Evolutionary conservation across 176 grass and related monocot species (phyloP), one percentile per base, ranked within the genome.

Genomic region (Olyra latifolia): DNA sequence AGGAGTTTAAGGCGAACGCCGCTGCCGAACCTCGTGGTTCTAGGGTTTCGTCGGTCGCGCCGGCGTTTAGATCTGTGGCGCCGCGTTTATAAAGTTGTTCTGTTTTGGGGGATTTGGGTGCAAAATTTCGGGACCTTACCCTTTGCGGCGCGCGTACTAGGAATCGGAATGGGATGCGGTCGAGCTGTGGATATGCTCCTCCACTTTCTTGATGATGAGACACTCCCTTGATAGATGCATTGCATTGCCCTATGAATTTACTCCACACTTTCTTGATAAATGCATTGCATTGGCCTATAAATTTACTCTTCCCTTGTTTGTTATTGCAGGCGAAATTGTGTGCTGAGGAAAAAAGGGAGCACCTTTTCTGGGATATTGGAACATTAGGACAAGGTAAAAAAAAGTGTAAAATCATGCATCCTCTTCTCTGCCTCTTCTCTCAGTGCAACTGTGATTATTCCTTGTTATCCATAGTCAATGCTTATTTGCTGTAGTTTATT

Each of bases 371-470:
- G 56, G 4, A 7, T 20, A 35, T 38, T 55, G 3, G 17, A 28
- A 38, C 20, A 38, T 82, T 57, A 43, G 72, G 72, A 87, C 54
- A 77, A 87, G 79, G 85, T 87, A n/a, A n/a, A 87, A 87, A 79
- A 82, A 87, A 71, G 78, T 87, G 54, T 77, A 76, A 82, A 81
- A 80, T 32, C 30, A 10, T 68, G 29, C 70, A 30, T 16, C 23
- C 0, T 47, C 23, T 1, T 47, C 10, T 40, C 19, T 48, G 10
- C 27, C 4, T n/a, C 4, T 54, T 76, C 41, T 19, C 3, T 7
- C 24, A 32, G 16, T 71, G 5, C 8, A 22, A 23, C 58, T 66
- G n/a, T 48, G 46, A 0, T 53, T 79, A 32, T 43, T n/a, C 38
- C 14, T 58, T 3, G 22, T 7, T 28, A 23, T 15, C 16, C 19